Evolutionary conservation across 768 basidiomycete genomes (phyloP).

Genomic region (Auricularia auricula-judae): DNA sequence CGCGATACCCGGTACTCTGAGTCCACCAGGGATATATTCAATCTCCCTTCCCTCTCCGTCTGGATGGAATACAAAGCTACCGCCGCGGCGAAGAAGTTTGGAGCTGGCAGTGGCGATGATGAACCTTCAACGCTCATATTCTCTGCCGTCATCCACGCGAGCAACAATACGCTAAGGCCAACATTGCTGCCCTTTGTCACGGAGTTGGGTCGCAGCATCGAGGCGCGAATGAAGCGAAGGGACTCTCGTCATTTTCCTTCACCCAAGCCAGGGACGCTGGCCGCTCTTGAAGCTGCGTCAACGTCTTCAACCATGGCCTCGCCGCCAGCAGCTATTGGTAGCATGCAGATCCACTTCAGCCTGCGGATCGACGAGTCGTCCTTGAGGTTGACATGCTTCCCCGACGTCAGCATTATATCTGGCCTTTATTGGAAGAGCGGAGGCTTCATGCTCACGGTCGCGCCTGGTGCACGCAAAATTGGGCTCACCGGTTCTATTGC

Average conservation of each 20-base stretch:
- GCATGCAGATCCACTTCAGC: conserved; percentile 71
- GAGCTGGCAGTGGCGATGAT: conserved; percentile 13
- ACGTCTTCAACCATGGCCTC: neutral
- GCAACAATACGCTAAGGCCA: conserved; percentile 74
- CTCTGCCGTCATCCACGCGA: conserved; percentile 82
- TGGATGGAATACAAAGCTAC: conserved; percentile 74
- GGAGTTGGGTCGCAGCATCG: conserved; percentile 58
- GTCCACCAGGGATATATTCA: conserved; percentile 49
- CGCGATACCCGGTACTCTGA: conserved; percentile 5
- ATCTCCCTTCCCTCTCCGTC: conserved; percentile 65
- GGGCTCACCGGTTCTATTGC: conserved; percentile 71
- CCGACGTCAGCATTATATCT: conserved; percentile 87
- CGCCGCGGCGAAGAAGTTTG: conserved; percentile 29
- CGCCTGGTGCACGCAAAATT: conserved; percentile 60
- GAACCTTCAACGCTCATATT: conserved; percentile 62
- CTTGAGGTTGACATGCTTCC: conserved; percentile 77
- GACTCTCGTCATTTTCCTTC: conserved; percentile 9
- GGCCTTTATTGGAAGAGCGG: conserved; percentile 90
- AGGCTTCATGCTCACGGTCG: conserved; percentile 72
- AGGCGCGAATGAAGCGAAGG: conserved; percentile 52
- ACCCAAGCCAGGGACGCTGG: conserved; percentile 8
- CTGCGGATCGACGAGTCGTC: conserved; percentile 86
- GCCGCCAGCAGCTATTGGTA: conserved; percentile 20
- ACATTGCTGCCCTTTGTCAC: conserved; percentile 77
- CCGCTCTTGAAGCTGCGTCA: conserved; percentile 1